phyloP scores from a whole-genome alignment of 495 filamentous ascomycete species.

The Cenococcum geophilum region DNA sequence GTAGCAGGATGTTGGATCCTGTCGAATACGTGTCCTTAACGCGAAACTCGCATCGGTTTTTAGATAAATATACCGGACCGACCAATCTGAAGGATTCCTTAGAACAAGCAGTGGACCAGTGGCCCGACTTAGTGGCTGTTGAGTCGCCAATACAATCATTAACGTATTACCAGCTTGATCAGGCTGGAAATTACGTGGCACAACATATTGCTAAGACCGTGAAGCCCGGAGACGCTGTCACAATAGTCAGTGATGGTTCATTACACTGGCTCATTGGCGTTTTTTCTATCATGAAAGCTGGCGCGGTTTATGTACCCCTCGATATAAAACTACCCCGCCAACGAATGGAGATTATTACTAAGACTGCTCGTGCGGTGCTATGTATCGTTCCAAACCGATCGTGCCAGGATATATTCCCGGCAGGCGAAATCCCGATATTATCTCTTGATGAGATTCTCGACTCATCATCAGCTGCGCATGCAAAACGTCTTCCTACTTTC shows the following conservation, averaged over 20 bases:
- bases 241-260: slow-evolving; percentile 35
- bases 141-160: slow-evolving; percentile 1
- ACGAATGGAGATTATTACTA: slow-evolving; percentile 4
- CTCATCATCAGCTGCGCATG: slow-evolving; percentile 12
- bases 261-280: slow-evolving; percentile 41
- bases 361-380: slow-evolving; percentile 3
- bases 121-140: slow-evolving; percentile 4
- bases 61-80: not conserved
- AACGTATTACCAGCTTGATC: slow-evolving; percentile 29
- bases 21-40: not conserved
- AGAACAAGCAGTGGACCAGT: slow-evolving; percentile 4
- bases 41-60: not conserved
- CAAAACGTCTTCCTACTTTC: slow-evolving; percentile 9
- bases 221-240: slow-evolving; percentile 33
- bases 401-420: not conserved
- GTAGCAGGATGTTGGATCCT: not conserved
- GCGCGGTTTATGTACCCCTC: slow-evolving; percentile 35
- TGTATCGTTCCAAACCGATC: not conserved
- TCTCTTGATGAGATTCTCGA: not conserved
- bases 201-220: not conserved
- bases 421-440: not conserved
- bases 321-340: slow-evolving; percentile 22
- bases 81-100: slow-evolving; percentile 9
- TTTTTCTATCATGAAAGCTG: slow-evolving; percentile 34
- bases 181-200: slow-evolving; percentile 2